Conservation (phyloP, 371 early-diverging fungal genomes). For the Apophysomyces elegans region DNA sequence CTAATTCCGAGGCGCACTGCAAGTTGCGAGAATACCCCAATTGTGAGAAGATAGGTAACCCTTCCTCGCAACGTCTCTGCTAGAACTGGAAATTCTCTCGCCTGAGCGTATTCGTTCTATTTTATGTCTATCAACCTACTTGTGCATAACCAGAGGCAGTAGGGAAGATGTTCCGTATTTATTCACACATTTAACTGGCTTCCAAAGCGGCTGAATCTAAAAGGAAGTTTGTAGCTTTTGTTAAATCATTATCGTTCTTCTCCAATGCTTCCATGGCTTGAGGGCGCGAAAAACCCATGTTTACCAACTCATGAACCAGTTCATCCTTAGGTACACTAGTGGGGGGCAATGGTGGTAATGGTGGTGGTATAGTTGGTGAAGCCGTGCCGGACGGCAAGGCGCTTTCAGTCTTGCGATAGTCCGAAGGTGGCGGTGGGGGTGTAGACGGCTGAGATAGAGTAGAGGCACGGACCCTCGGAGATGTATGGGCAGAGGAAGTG, state of each 20-base stretch:
- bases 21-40: no score
- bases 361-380: slow-evolving; percentile 26
- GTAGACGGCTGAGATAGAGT: slow-evolving; percentile 21
- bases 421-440: slow-evolving; percentile 26
- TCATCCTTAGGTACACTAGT: slow-evolving; percentile 20
- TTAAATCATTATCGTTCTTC: slow-evolving; percentile 78
- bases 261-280: slow-evolving; percentile 81
- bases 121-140: no score
- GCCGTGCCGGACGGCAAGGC: slow-evolving; percentile 1
- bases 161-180: not conserved
- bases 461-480: slow-evolving; percentile 9
- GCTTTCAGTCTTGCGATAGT: slow-evolving; percentile 5
- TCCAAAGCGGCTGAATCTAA: slow-evolving; percentile 49
- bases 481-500: slow-evolving; percentile 17
- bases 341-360: slow-evolving; percentile 46
- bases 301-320: slow-evolving; percentile 57
- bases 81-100: no score
- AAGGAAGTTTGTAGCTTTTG: slow-evolving; percentile 80
- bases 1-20: no score
- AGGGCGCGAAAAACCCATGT: slow-evolving; percentile 81
- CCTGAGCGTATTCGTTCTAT: no score
- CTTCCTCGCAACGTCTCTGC: no score
- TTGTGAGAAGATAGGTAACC: no score
- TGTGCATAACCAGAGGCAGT: no score
- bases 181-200: slow-evolving; percentile 3